Evolutionary conservation across 2,329 filamentous ascomycete genomes (phyloP), one percentile per base, ranked within the genome.

Genomic region (Thermomyces lanuginosus): DNA sequence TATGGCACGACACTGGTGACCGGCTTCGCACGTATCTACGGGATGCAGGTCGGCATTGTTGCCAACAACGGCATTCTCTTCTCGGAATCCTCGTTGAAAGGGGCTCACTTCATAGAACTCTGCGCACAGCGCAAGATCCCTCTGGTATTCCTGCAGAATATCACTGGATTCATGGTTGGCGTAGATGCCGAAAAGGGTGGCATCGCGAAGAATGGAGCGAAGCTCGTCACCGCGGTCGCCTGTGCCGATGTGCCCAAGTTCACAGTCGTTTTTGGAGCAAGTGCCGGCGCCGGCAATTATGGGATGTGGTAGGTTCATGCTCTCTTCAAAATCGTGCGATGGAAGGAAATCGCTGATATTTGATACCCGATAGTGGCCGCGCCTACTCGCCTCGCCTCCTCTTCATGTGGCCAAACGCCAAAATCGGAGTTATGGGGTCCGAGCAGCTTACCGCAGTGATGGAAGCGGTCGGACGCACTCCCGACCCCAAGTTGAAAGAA

Each of bases 341-440:
- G 3, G 11, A 21, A 32, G 32, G 15, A 38, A n/a, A 16, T 26
- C 9, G 21, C 22, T 13, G 21, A 22, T 22, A 30, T 29, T 24
- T 32, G 16, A 21, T 32, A 20, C 19, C 24, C 32, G 21, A 4
- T 7, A 69, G 82, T 48, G 89, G 89, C 12, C 69, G 89, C 26
- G 86, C 89, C 2, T 98, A 93, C 54, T 72, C 70, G n/a, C 86
- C 86, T 0, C 65, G 83, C 8, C 82, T 95, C 52, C 56, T 95
- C 34, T 93, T 82, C 73, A 91, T 86, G 65, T 98, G 89, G 89
- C 89, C 89, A 21, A 92, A 92, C 42, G 83, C 89, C n/a, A 78
- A 79, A 46, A 82, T 92, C 27, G 81, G 80, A 16, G 84, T 98
- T 41, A 98, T 98, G 89, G 89, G 89, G 11, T 69, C 78, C 21